Conservation (phyloP, 805 yeast genomes). For the Saccharomyces eubayanus region DNA sequence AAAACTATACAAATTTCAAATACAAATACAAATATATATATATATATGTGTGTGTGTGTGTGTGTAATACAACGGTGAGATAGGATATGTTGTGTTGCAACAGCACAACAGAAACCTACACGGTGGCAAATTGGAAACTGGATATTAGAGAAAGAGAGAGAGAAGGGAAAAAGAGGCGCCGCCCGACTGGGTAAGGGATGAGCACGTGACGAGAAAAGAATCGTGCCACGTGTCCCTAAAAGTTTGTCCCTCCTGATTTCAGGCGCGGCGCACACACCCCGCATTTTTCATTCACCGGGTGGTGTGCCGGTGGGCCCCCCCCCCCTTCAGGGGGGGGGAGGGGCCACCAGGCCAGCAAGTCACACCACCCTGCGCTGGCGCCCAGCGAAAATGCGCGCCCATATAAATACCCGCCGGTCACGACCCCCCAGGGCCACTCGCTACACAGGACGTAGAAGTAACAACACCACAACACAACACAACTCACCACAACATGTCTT, state of each 20-base stretch:
- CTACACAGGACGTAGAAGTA: neutral
- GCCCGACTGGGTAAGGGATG: neutral
- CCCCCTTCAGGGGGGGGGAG: neutral
- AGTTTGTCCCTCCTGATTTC: neutral
- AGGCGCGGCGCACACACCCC: neutral
- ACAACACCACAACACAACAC: neutral
- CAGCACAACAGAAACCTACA: neutral
- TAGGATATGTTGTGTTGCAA: neutral
- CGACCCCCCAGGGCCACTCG: neutral
- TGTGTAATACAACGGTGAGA: too few species aligned
- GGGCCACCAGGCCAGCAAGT: neutral
- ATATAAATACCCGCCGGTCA: neutral
- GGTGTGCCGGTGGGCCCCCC: neutral
- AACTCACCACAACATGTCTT: conserved; percentile 21
- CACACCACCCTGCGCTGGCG: neutral
- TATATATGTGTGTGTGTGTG: too few species aligned
- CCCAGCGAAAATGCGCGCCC: neutral
- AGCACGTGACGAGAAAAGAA: neutral
- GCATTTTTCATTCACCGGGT: neutral
- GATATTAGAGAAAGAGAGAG: neutral
- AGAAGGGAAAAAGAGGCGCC: neutral
- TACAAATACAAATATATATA: neutral
- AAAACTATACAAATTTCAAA: too few species aligned
- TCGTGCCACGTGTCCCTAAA: neutral
- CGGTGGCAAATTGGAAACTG: neutral